Evolutionary conservation across 2,329 filamentous ascomycete genomes (phyloP), one percentile per base, ranked within the genome.

Genomic region (Elsinoe batatas): DNA sequence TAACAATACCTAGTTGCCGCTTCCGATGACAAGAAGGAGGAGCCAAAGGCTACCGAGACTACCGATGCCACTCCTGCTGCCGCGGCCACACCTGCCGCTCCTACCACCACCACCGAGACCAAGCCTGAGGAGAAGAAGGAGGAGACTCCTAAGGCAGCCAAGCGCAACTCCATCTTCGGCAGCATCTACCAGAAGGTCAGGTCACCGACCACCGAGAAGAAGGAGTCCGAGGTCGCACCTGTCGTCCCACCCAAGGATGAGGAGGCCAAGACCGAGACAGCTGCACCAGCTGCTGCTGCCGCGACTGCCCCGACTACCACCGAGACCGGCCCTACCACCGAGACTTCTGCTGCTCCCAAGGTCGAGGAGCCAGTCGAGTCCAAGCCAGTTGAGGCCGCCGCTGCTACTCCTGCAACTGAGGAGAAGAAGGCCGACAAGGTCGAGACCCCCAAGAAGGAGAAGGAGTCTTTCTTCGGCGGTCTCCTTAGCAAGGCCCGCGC

Each of bases 101-200:
- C 44, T 53, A 60, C 63, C 54, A 74, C 63, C 54, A 74, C 61
- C 58, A 65, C 73, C 56, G 74, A 74, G 58, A 72, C 71, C 57
- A 72, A 72, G 62, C 76, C 57, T 33, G 64, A 67, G 59, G 70
- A 70, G 64, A 62, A 64, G 53, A 60, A 65, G 40, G 81, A 82
- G 55, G 57, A 59, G 56, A 56, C 55, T 60, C 69, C 77, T 63
- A 90, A 88, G 82, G 71, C 71, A 47, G 78, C 81, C 72, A 95
- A 94, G 87, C 87, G 89, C 71, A 83, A 83, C 72, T 93, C 88
- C 62, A 84, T 91, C 66, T 94, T 94, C 73, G 82, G 82, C 64
- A 63, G 63, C 54, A 83, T 88, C 68, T 80, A 79, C 72, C 86
- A 88, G 63, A 72, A 72, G 68, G 66, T 76, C 56, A 74, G 72